Conservation (phyloP, 805 yeast species). For the Suhomyces prunicola region DNA sequence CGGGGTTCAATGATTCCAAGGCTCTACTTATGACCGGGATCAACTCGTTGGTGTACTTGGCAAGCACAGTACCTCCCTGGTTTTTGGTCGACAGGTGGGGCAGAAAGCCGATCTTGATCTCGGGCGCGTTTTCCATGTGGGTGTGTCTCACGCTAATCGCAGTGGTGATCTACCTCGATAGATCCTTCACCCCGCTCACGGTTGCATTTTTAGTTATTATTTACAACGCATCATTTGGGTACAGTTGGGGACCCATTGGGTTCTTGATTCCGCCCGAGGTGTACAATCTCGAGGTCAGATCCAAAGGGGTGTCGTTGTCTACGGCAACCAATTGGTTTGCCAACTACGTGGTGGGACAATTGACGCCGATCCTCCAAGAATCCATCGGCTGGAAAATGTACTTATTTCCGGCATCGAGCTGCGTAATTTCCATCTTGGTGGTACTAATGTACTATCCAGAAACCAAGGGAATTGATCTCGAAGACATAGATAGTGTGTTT, state of each 20-base stretch:
- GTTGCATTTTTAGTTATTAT: slow-evolving; percentile 41
- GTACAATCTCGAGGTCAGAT: slow-evolving; percentile 39
- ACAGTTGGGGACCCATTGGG: slow-evolving; percentile 47
- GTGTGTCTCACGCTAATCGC: slow-evolving; percentile 33
- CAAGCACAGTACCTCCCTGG: slow-evolving; percentile 45
- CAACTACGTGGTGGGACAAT: slow-evolving; percentile 43
- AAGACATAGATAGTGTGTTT: slow-evolving; percentile 39
- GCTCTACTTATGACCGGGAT: slow-evolving; percentile 45
- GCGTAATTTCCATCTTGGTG: slow-evolving; percentile 32
- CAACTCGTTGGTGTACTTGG: slow-evolving; percentile 37
- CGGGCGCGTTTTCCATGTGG: slow-evolving; percentile 41
- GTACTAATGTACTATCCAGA: slow-evolving; percentile 40
- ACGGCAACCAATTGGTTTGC: slow-evolving; percentile 47
- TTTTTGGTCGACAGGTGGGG: slow-evolving; percentile 46
- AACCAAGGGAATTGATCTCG: slow-evolving; percentile 44
- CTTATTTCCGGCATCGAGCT: slow-evolving; percentile 38
- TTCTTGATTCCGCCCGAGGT: slow-evolving; percentile 45
- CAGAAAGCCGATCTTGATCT: slow-evolving; percentile 40
- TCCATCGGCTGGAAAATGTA: slow-evolving; percentile 41
- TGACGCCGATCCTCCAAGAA: slow-evolving; percentile 42
- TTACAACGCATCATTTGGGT: slow-evolving; percentile 44
- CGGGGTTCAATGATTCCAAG: slow-evolving; percentile 41
- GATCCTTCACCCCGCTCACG: slow-evolving; percentile 31
- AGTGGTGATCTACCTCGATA: slow-evolving; percentile 30
- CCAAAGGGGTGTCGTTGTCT: slow-evolving; percentile 44